Conservation (phyloP, 768 basidiomycete genomes). For the Boletus pseudo-olivaceus region DNA sequence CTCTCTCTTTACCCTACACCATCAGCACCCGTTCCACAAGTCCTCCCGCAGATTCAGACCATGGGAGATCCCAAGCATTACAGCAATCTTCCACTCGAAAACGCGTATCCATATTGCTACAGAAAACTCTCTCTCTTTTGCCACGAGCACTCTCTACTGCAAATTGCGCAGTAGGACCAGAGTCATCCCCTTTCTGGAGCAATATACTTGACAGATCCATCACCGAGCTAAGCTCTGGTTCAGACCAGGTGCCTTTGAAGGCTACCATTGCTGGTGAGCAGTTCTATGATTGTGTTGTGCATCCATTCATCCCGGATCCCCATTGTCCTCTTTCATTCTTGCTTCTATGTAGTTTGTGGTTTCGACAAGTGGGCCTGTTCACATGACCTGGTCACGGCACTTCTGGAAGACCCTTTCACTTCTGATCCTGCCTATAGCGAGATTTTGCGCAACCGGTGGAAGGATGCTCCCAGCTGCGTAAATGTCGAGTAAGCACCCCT, state of each 20-base stretch:
- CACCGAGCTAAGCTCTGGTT: slow-evolving; percentile 28
- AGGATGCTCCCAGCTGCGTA: slow-evolving; percentile 23
- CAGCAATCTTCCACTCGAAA: slow-evolving; percentile 5
- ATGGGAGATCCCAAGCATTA: background rate
- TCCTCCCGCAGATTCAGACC: background rate
- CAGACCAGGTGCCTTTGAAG: slow-evolving; percentile 32
- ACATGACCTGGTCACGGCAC: slow-evolving; percentile 60
- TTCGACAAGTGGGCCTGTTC: slow-evolving; percentile 52
- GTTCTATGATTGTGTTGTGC: background rate
- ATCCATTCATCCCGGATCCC: slow-evolving; percentile 1
- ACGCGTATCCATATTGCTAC: slow-evolving; percentile 45
- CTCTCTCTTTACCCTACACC: background rate
- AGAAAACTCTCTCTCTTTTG: slow-evolving; percentile 46
- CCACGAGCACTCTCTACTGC: slow-evolving; percentile 39
- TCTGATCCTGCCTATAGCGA: slow-evolving; percentile 45
- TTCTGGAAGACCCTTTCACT: slow-evolving; percentile 67
- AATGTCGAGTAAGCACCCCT: slow-evolving; percentile 25
- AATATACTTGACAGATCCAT: slow-evolving; percentile 37
- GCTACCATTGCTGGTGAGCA: slow-evolving; percentile 50
- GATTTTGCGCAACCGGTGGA: slow-evolving; percentile 50
- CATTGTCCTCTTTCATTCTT: background rate
- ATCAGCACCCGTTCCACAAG: background rate
- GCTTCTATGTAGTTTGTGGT: slow-evolving; percentile 48
- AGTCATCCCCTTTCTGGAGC: slow-evolving; percentile 46
- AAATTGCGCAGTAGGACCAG: slow-evolving; percentile 18